Base-by-base conservation (phyloP, 306 rosid genomes). In the Benincasa hispida region DNA sequence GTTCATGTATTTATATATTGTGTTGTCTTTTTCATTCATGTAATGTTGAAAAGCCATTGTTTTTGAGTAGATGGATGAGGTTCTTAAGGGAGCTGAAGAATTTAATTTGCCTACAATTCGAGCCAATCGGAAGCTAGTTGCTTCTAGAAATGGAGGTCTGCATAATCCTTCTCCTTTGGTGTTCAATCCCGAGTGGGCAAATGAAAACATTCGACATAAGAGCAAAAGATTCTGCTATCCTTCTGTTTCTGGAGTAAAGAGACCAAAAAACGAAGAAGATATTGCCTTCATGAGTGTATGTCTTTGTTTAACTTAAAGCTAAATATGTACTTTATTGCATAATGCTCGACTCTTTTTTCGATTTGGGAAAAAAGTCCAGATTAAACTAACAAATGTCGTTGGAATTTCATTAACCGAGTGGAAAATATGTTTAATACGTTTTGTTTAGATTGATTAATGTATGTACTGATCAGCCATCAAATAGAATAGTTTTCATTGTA, bases 221-320 rank as follows among this genome's bases (percentile, higher is more conserved):
- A 80, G 72, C 45, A 60, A 77, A 82, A 89, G 67, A 56, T 91
- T 91, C 81, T 80, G 22, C 7, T 82, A 83, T 77, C 93, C 97
- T 73, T 74, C 83, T 60, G 35, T 69, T 25, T 17, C 70, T 24
- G 75, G 77, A 61, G 79, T 80, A 39, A 75, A 74, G 79, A 89
- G 80, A 78, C 98, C 98, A 19, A 63, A 76, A 62, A 84, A 84
- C 65, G 93, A 91, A 63, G 88, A 91, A 69, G 97, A 88, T 42
- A 80, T 93, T 76, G 93, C 91, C 30, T 91, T 87, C 77, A 86
- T 93, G 87, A 88, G 79, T 78, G 97, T 91, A 79, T 79, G 88
- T 84, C 34, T 68, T n/a, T 11, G 78, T 75, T 75, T 13, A 21
- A 21, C 9, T 55, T 55, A 12, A 22, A 56, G 61, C 61, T 22